Evolutionary conservation across 495 filamentous ascomycete species (phyloP), one percentile per base, ranked within the genome.

Genomic region (Zalerion maritima): DNA sequence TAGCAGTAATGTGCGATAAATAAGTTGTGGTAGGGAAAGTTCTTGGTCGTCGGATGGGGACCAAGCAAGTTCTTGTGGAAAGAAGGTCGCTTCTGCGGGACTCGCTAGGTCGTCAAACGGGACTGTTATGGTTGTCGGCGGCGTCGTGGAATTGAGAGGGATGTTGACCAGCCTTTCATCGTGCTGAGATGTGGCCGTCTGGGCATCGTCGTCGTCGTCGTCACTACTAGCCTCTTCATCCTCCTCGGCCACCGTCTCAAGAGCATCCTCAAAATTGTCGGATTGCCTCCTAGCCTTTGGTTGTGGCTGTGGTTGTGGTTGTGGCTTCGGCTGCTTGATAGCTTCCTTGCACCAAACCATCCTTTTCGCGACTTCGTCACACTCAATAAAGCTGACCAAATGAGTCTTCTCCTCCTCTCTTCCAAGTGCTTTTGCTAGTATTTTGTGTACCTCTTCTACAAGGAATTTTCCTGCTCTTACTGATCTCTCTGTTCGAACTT

Each of bases 41-140:
- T 94, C 83, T 37, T 97, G 69, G 44, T 94, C 83, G 47, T 97
- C 89, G 42, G 19, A 60, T 36, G 26, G 61, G 0, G 54, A 47
- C 12, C 51, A 38, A 10, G 49, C 36, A 3, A 59, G 52, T 20
- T 69, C 69, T 4, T 50, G 14, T 5, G 64, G 69, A 41, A 94
- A 81, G 29, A 94, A 72, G 6, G 74, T 62, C 9, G 58, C 63
- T 48, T 94, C 86, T 20, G 75, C 77, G 1, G 84, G 81, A 20
- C 76, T 64, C 2, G 82, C 57, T 14, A 96, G 59, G 5, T 54
- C 51, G 2, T 69, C 60, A 40, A 87, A 81, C 4, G 78, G 71
- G 6, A 94, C 33, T 10, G 67, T 52, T 6, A 81, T 47, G 8
- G 58, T 64, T 13, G 38, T 62, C 1, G 64, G 64, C 1, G 64